These are phyloP conservation scores for Capsicum baccatum DNA, from an alignment of 257 asterid species.

Conservation along the genomic window DNA sequence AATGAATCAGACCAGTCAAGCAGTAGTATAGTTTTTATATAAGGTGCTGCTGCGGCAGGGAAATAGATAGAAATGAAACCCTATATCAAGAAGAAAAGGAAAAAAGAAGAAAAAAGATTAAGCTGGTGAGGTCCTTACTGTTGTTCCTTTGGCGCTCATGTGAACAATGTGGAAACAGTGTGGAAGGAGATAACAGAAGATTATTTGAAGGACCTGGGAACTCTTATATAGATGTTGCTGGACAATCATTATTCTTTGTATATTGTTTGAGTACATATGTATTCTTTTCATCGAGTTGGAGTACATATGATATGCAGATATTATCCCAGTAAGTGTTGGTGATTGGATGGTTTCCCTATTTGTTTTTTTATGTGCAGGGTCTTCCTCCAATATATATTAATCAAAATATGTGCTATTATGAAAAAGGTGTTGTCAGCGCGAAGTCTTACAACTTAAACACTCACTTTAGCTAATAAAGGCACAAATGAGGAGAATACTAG, in stretches of 20 bases:
- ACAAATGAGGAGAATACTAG: background rate
- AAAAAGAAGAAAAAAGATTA: background rate
- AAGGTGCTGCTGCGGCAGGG: background rate
- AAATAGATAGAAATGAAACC: background rate
- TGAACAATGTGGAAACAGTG: slow-evolving; percentile 8
- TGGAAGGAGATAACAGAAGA: slow-evolving; percentile 21
- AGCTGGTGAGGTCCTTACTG: background rate
- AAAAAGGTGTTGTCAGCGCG: background rate
- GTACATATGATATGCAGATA: background rate
- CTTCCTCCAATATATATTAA: background rate
- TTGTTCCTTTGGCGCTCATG: background rate
- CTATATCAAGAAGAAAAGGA: background rate
- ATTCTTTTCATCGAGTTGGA: background rate
- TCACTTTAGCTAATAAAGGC: background rate
- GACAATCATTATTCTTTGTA: background rate
- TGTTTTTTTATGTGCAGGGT: background rate
- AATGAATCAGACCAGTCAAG: slow-evolving; percentile 9
- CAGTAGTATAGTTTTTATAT: background rate
- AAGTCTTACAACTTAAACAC: background rate
- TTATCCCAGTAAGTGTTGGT: background rate
- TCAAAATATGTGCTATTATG: background rate
- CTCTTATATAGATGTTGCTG: background rate
- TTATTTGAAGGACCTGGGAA: background rate
- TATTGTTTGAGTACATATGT: background rate
- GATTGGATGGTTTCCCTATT: background rate